Percentiles rank a stretch among this genome's conserved stretches.
phyloP scores from a whole-genome alignment of 192 early-diverging fungal genomes.

The Endogone sp. region DNA sequence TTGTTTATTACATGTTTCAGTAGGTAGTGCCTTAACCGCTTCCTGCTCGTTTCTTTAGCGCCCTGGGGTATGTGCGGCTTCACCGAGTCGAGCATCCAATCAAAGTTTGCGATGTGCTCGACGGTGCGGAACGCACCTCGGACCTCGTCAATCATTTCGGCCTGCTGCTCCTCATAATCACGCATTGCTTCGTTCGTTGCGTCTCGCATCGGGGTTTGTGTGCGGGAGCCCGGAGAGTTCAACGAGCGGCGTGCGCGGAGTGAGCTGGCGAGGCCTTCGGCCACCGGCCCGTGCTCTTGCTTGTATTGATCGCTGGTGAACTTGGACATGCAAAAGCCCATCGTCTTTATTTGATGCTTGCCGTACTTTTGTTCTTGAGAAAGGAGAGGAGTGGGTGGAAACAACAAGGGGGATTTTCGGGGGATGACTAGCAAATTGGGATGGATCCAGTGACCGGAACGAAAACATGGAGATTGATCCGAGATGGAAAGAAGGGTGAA shows the following conservation, averaged over 20 bases:
- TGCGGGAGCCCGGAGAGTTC: too few species aligned
- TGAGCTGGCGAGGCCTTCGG: not conserved
- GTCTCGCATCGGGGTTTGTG: too few species aligned
- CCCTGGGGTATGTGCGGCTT: not conserved
- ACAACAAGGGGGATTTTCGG: not conserved
- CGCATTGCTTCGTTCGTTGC: not conserved
- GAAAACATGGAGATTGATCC: too few species aligned
- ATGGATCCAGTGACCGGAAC: not conserved
- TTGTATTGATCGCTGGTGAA: not conserved
- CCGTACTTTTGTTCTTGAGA: too few species aligned
- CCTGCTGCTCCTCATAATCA: not conserved
- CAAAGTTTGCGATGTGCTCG: not conserved
- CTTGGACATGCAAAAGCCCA: not conserved
- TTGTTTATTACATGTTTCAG: not conserved
- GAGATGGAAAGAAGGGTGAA: too few species aligned
- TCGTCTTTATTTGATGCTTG: too few species aligned
- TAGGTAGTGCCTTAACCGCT: not conserved
- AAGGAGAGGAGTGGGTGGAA: too few species aligned
- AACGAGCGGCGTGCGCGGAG: not conserved
- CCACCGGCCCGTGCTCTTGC: too few species aligned
- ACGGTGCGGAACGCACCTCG: not conserved
- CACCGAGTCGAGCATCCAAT: not conserved
- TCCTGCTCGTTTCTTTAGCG: not conserved
- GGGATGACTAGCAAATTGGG: not conserved
- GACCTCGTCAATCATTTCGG: not conserved